phyloP scores from a whole-genome alignment of 116 monocot species.

The Thalassia testudinum region DNA sequence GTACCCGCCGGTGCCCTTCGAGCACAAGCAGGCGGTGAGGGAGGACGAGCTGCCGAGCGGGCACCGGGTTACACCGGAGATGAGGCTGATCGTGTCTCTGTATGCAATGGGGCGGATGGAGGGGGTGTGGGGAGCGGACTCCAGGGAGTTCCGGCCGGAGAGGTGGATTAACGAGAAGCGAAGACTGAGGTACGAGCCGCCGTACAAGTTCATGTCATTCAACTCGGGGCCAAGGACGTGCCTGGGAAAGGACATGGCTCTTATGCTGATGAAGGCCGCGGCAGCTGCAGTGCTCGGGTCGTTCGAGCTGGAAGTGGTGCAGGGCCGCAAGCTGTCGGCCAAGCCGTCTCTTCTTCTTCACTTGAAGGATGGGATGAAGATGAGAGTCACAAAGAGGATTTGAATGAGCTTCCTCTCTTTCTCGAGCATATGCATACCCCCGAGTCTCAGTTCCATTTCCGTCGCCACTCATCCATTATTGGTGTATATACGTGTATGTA shows the following conservation, averaged over 20 bases:
- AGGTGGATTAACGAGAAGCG: slow-evolving; percentile 25
- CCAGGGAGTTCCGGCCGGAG: slow-evolving; percentile 22
- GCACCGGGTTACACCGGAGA: slow-evolving; percentile 11
- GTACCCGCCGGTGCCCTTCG: slow-evolving; percentile 17
- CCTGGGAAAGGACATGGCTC: slow-evolving; percentile 25
- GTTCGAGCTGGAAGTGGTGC: slow-evolving; percentile 9
- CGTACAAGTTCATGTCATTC: slow-evolving; percentile 36
- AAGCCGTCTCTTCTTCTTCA: slow-evolving; percentile 21
- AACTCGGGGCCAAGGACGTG: slow-evolving; percentile 36
- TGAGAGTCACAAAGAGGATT: slow-evolving; percentile 18
- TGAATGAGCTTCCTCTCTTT: too few relatives aligned
- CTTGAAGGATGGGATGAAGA: slow-evolving; percentile 32
- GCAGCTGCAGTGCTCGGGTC: slow-evolving; percentile 13
- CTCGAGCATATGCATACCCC: too few relatives aligned
- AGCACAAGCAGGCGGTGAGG: slow-evolving; percentile 10
- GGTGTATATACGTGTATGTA: too few relatives aligned
- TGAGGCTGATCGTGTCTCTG: slow-evolving; percentile 15
- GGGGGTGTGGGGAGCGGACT: slow-evolving; percentile 28
- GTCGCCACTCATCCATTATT: too few relatives aligned
- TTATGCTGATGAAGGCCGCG: slow-evolving; percentile 24
- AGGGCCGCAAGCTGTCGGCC: slow-evolving; percentile 6
- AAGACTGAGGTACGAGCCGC: slow-evolving; percentile 18
- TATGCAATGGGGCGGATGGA: slow-evolving; percentile 31
- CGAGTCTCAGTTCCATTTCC: too few relatives aligned
- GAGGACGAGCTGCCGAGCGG: slow-evolving; percentile 22